Evolutionary conservation across 2,329 filamentous ascomycete genomes (phyloP), one percentile per base, ranked within the genome.

Genomic region (Polytolypa hystricis): DNA sequence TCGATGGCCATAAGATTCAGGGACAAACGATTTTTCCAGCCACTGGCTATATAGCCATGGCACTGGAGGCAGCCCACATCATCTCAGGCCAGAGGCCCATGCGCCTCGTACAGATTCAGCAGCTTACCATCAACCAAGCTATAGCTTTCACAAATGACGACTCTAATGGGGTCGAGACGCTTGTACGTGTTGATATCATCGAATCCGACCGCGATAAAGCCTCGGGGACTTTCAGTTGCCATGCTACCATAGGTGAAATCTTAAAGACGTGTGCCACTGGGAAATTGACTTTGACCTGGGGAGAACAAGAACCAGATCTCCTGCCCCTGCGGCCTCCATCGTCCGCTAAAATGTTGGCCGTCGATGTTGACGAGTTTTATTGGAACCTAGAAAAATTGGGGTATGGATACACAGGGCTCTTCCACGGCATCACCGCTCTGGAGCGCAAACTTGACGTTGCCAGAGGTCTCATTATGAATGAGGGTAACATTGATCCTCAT

Each of bases 11-110:
- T 41, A 49, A 48, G 16, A 42, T 71, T 2, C 43, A 51, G 0
- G 49, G 48, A 0, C 47, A 61, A 4, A 44, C 61, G 1, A 44
- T 70, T 1, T 65, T 65, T 27, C 67, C 67, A 0, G 55, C 43
- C 2, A 57, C 65, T 0, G 65, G 54, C 0, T 67, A 62, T 38
- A 38, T 68, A 1, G 47, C 54, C 8, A 64, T 67, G 51, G 62
- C 56, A 2, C 55, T 58, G 1, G 65, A 67, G 43, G 65, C 64
- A 1, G 59, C 49, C 7, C 41, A 33, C 11, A 52, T 57, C 32
- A 35, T 35, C 7, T 7, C 21, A 7, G 7, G n/a, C 7, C 7
- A 25, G 7, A 7, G 21, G 21, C 21, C 7, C 7, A n/a, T n/a
- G 21, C 7, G 7, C 7, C n/a, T n/a, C 21, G n/a, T 25, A 25